Evolutionary conservation across 169 alveolate genomes (phyloP).

Genomic region (Plasmodium adleri): DNA sequence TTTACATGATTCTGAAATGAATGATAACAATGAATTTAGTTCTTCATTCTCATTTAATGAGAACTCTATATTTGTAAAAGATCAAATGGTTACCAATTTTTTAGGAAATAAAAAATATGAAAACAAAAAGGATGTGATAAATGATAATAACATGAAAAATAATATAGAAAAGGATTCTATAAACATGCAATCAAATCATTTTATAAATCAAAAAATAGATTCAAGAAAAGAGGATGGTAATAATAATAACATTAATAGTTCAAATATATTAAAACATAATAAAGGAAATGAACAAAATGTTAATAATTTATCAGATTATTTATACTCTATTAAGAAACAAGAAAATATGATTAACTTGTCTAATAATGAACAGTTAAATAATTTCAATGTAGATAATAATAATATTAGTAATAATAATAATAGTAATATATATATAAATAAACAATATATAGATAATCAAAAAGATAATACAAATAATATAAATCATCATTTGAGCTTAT

Average conservation of each 20-base stretch:
- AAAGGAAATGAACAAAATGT: neutral
- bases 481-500: neutral
- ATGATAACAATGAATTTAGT: constrained; percentile 4
- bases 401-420: neutral
- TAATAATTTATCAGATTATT: neutral
- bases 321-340: neutral
- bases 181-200: no score
- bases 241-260: no score
- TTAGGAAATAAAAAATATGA: no score
- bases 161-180: no score
- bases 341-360: no score
- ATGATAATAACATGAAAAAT: no score
- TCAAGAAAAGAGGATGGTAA: no score
- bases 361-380: neutral
- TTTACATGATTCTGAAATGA: constrained; percentile 11
- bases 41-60: constrained; percentile 24
- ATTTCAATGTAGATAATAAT: neutral
- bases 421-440: neutral
- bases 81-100: no score
- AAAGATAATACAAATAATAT: neutral
- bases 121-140: no score
- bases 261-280: no score
- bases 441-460: neutral
- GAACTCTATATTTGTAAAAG: neutral
- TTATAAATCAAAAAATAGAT: no score